A percentile compares a stretch with the other conserved stretches of the same genome.
phyloP scores from a whole-genome alignment of 768 basidiomycete species.

The Podaxis rugospora region DNA sequence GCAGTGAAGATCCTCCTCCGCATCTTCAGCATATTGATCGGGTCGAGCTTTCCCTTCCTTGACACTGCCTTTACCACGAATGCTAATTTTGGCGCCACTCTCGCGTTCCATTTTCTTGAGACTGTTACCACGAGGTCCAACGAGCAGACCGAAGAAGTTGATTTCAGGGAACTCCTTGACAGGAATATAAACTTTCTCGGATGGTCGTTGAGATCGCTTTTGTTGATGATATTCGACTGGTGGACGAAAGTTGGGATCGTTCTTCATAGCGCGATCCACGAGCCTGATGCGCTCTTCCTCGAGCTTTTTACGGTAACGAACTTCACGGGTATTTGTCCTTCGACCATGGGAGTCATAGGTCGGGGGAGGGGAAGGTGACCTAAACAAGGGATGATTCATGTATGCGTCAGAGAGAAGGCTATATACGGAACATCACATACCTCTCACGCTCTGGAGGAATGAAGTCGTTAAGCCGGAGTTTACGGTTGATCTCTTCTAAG shows the following conservation, averaged over 20 bases:
- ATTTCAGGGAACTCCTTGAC: constrained; percentile 99
- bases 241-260: constrained; percentile 96
- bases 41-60: constrained; percentile 98
- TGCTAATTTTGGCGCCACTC: constrained; percentile 97
- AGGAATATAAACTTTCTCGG: constrained; percentile 98
- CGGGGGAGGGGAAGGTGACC: constrained; percentile 95
- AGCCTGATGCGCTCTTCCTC: constrained; percentile 90
- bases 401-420: constrained; percentile 18
- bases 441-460: constrained; percentile 94
- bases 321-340: constrained; percentile 96
- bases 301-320: constrained; percentile 94
- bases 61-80: constrained; percentile 96
- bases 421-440: constrained; percentile 32
- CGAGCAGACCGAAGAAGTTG: constrained; percentile 98
- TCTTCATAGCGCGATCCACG: constrained; percentile 95
- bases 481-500: constrained; percentile 96
- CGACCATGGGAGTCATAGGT: constrained; percentile 98
- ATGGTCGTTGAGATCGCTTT: constrained; percentile 89
- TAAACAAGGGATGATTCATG: constrained; percentile 26
- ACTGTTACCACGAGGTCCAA: constrained; percentile 98
- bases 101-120: constrained; percentile 99
- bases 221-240: constrained; percentile 96
- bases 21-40: constrained; percentile 92
- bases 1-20: constrained; percentile 98
- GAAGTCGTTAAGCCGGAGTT: constrained; percentile 89